These are phyloP conservation scores for Lycium barbarum DNA, from an alignment of 257 asterid species.

Conservation along the genomic window DNA sequence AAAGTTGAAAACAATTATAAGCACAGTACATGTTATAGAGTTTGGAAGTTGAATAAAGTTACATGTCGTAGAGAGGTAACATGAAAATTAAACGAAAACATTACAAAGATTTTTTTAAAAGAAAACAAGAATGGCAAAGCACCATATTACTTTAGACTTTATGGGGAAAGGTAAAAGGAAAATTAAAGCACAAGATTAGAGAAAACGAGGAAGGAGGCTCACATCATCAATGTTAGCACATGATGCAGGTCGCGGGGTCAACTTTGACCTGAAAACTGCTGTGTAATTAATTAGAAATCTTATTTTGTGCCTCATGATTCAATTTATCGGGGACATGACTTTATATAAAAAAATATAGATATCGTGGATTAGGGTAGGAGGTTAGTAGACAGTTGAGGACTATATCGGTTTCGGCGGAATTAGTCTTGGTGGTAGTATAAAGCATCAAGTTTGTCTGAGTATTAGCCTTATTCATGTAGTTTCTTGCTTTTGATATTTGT, in stretches of 20 bases:
- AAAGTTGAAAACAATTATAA: background rate
- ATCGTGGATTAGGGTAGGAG: no score
- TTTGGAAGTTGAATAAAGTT: background rate
- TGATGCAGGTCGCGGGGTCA: background rate
- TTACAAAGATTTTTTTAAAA: background rate
- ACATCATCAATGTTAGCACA: slow-evolving; percentile 7
- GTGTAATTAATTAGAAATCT: background rate
- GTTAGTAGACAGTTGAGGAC: no score
- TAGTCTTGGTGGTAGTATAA: no score
- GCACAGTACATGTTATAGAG: background rate
- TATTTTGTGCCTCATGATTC: background rate
- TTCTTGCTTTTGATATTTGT: no score
- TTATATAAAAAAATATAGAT: no score
- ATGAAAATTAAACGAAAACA: background rate
- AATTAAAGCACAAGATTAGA: background rate
- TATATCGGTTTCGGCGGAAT: no score
- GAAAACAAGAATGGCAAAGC: background rate
- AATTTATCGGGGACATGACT: no score
- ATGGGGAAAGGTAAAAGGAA: background rate
- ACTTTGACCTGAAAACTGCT: background rate
- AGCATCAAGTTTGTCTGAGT: no score
- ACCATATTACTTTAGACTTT: background rate
- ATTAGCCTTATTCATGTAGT: no score
- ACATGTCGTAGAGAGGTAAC: background rate
- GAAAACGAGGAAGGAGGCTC: background rate